These are phyloP conservation scores for Aspergillus uvarum DNA, from an alignment of 2,329 filamentous ascomycete genomes.

Conservation along the genomic window DNA sequence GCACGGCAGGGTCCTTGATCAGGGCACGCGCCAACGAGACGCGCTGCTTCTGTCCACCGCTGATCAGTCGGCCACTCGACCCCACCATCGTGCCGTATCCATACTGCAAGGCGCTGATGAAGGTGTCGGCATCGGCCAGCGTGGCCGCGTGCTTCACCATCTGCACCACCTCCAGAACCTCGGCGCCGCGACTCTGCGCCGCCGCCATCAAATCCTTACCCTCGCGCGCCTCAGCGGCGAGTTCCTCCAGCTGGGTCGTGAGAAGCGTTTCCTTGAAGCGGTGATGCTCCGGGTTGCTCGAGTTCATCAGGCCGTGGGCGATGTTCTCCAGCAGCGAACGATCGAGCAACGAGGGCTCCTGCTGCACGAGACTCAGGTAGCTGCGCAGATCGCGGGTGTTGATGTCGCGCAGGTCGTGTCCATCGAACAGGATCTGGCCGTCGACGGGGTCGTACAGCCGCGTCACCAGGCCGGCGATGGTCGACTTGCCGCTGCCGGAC, in stretches of 20 bases:
- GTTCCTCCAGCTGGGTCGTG: conserved; percentile 20
- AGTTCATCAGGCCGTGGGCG: conserved; percentile 50
- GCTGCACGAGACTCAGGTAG: conserved; percentile 47
- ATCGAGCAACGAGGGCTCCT: conserved; percentile 53
- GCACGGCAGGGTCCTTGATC: conserved; percentile 78
- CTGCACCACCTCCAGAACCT: conserved; percentile 29
- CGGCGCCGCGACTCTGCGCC: conserved; percentile 20
- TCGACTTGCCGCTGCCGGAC: conserved; percentile 56
- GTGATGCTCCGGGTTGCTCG: conserved; percentile 28
- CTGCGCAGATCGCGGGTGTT: conserved; percentile 39
- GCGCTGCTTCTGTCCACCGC: conserved; percentile 80
- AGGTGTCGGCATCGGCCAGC: conserved; percentile 28
- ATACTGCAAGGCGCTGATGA: conserved; percentile 28
- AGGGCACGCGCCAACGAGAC: conserved; percentile 85
- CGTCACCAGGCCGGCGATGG: conserved; percentile 39
- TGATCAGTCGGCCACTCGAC: conserved; percentile 28
- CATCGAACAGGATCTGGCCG: conserved; percentile 34
- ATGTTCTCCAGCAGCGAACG: conserved; percentile 57
- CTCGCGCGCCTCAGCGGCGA: conserved; percentile 25
- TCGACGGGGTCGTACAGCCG: conserved; percentile 39
- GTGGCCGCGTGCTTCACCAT: conserved; percentile 31
- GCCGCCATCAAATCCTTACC: conserved; percentile 28
- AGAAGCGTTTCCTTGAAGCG: conserved; percentile 16
- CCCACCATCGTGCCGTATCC: conserved; percentile 38
- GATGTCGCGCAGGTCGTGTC: conserved; percentile 29